Evolutionary conservation across 768 basidiomycete genomes (phyloP), one percentile per base, ranked within the genome.

Genomic region (Sarcodon sp.): DNA sequence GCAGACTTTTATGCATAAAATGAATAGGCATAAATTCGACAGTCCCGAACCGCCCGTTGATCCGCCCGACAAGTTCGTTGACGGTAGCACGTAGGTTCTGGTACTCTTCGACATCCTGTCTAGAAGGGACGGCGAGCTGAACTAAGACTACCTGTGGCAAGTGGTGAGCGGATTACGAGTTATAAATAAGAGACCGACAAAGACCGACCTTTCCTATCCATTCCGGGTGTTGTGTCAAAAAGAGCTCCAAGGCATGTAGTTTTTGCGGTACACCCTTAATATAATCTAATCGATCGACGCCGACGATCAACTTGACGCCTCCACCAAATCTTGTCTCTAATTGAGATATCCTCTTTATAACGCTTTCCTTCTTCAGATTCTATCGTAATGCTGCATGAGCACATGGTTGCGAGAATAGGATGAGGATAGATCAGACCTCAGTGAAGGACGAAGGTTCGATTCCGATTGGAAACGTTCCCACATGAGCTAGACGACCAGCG

Each of bases 191-290:
- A 38, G 35, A 15, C 18, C 4, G 8, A 6, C 7, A 27, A 33
- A n/a, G 21, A 54, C 68, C 34, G 44, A 80, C 87, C 74, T 94
- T 99, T 57, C 96, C 96, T 57, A 98, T 90, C 93, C 93, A 98
- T 66, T 99, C 96, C 4, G 96, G 96, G 62, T 99, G 94, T 55
- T 97, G 93, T 15, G 85, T 80, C 33, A 99, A 75, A 77, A 99
- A 99, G 38, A 94, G 77, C 61, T 99, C 96, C 50, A 99, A 77
- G 0, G 89, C 93, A 61, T 97, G 91, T 44, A 99, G 67, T 66
- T 99, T 99, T 64, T 99, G 96, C 1, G 96, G 96, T 33, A 99
- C 91, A 59, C 96, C 96, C 73, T 99, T 99, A 81, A 99, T 98
- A 67, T 99, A 99, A 63, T 99, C 96, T 47, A 99, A 75, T 41